Conservation (phyloP, 75 land plant genomes). For the Pseudotsuga menziesii region DNA sequence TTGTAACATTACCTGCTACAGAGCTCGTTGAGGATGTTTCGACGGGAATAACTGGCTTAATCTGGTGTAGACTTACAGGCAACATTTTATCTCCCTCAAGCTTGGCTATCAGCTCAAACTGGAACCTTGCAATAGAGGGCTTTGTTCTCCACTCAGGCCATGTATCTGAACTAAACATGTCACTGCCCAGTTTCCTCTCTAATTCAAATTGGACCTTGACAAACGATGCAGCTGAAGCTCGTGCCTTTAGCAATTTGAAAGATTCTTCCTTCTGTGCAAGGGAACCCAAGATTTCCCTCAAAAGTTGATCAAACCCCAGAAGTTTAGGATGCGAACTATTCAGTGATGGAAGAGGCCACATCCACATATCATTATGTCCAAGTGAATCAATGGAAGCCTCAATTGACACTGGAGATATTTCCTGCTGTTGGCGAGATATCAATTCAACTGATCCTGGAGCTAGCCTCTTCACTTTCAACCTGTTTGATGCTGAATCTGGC, state of each 20-base stretch:
- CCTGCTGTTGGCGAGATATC: slow-evolving; percentile 8
- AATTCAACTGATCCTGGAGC: slow-evolving; percentile 94
- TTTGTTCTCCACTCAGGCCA: slow-evolving; percentile 90
- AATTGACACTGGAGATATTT: not conserved
- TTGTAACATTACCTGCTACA: slow-evolving; percentile 42
- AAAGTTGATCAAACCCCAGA: slow-evolving; percentile 58
- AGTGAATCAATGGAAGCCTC: not conserved
- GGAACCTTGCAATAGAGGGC: slow-evolving; percentile 55
- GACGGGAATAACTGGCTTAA: slow-evolving; percentile 37
- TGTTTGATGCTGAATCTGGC: slow-evolving; percentile 22
- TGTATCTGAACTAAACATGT: slow-evolving; percentile 11
- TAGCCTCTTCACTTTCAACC: slow-evolving; percentile 85
- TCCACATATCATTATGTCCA: not conserved
- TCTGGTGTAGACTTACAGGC: slow-evolving; percentile 54
- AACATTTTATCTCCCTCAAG: slow-evolving; percentile 69
- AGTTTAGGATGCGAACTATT: slow-evolving; percentile 70
- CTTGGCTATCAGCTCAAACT: slow-evolving; percentile 84
- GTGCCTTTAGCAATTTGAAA: slow-evolving; percentile 70
- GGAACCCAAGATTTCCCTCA: slow-evolving; percentile 53
- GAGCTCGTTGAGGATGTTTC: slow-evolving; percentile 34
- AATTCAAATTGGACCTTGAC: slow-evolving; percentile 73
- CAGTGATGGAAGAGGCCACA: slow-evolving; percentile 85
- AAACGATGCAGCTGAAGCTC: slow-evolving; percentile 74
- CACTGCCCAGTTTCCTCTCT: slow-evolving; percentile 51
- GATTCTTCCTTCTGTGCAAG: slow-evolving; percentile 56